phyloP scores from a whole-genome alignment of 129 eudicot genomes.

The Ambrosia trifida region DNA sequence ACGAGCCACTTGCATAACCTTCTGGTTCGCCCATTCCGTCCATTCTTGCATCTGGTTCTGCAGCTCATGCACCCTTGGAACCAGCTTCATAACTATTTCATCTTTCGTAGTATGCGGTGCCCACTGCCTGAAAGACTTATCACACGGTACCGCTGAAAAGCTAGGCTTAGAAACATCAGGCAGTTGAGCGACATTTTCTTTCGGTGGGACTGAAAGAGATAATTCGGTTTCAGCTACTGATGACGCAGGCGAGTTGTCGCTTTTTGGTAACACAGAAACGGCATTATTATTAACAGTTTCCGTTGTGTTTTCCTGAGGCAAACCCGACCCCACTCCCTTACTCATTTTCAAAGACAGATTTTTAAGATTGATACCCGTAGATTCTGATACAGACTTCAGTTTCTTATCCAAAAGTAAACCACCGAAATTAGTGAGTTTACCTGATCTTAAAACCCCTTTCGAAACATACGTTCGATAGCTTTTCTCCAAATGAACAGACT shows the following conservation, averaged over 20 bases:
- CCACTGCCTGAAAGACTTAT: slow-evolving; percentile 53
- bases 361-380: slow-evolving; percentile 64
- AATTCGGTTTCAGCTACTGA: slow-evolving; percentile 79
- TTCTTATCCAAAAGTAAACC: slow-evolving; percentile 87
- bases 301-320: slow-evolving; percentile 47
- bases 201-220: slow-evolving; percentile 69
- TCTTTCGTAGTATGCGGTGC: slow-evolving; percentile 69
- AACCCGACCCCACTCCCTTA: slow-evolving; percentile 45
- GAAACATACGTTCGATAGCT: slow-evolving; percentile 70
- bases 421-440: slow-evolving; percentile 67
- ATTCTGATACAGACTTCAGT: slow-evolving; percentile 68
- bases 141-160: slow-evolving; percentile 44
- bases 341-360: slow-evolving; percentile 54
- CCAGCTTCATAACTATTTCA: slow-evolving; percentile 69
- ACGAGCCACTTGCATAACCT: slow-evolving; percentile 98
- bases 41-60: slow-evolving; percentile 90
- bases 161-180: slow-evolving; percentile 46
- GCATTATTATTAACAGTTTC: slow-evolving; percentile 24
- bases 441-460: slow-evolving; percentile 77
- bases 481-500: slow-evolving; percentile 85
- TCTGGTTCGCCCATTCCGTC: slow-evolving; percentile 99
- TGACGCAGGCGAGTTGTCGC: slow-evolving; percentile 37
- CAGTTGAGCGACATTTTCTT: slow-evolving; percentile 35
- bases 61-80: slow-evolving; percentile 69
- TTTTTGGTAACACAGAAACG: slow-evolving; percentile 42